phyloP scores from a whole-genome alignment of 331 rosid genomes.

The Rhamnella rubrinervis region DNA sequence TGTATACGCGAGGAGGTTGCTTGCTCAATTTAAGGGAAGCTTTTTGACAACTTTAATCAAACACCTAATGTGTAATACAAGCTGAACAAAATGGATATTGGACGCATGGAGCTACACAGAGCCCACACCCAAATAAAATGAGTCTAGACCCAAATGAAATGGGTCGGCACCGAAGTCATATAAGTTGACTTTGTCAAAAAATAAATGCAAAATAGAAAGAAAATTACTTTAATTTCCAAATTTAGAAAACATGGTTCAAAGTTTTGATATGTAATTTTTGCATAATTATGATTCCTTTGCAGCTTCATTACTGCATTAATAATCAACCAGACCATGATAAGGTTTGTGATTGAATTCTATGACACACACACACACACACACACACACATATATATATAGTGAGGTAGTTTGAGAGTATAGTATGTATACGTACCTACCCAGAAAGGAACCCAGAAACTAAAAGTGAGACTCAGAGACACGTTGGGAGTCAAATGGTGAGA shows the following conservation, averaged over 20 bases:
- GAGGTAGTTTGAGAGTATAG: too few relatives aligned
- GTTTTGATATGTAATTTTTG: too few relatives aligned
- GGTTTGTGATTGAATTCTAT: neutral
- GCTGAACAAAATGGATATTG: too few relatives aligned
- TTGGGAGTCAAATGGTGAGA: slow-evolving; percentile 38
- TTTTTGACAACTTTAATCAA: slow-evolving; percentile 10
- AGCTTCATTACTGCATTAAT: slow-evolving; percentile 34
- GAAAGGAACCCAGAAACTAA: slow-evolving; percentile 70
- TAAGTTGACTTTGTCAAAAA: neutral
- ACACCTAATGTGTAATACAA: neutral
- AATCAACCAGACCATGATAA: neutral
- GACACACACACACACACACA: neutral
- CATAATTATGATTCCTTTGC: slow-evolving; percentile 46
- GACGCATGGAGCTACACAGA: too few relatives aligned
- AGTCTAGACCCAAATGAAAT: too few relatives aligned
- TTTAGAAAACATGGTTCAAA: too few relatives aligned
- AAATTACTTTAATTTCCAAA: too few relatives aligned
- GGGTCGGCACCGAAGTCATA: too few relatives aligned
- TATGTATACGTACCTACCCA: slow-evolving; percentile 43
- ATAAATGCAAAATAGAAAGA: too few relatives aligned
- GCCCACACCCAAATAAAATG: too few relatives aligned
- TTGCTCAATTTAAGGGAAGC: neutral
- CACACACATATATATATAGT: neutral
- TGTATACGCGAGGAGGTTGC: too few relatives aligned
- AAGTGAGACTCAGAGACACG: slow-evolving; percentile 53